Conservation (phyloP, 768 basidiomycete genomes). For the Podaxis rugospora region DNA sequence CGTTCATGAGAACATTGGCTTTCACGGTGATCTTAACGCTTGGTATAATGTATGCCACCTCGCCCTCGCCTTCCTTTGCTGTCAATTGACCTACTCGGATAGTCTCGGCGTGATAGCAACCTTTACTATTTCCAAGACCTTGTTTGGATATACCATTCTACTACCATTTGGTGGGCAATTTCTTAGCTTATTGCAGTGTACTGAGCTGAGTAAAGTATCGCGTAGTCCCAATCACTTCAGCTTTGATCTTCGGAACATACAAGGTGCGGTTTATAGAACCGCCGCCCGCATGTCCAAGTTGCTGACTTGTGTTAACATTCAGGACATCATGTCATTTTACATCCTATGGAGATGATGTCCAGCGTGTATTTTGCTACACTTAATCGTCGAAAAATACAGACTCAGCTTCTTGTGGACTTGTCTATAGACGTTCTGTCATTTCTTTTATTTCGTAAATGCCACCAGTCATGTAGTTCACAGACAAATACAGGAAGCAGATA, state of each 20-base stretch:
- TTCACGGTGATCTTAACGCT: slow-evolving; percentile 2
- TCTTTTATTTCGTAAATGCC: no score
- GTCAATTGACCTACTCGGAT: background rate
- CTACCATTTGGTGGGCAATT: slow-evolving; percentile 1
- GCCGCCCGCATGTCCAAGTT: background rate
- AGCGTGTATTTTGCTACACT: background rate
- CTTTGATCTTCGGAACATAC: slow-evolving; percentile 9
- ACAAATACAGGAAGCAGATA: no score
- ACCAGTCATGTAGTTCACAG: no score
- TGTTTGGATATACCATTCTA: background rate
- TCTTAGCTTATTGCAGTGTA: background rate
- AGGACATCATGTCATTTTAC: slow-evolving; percentile 10
- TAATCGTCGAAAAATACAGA: no score
- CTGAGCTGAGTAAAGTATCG: background rate
- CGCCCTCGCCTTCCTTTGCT: background rate
- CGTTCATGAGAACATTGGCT: background rate
- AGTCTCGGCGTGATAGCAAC: background rate
- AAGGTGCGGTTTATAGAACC: background rate
- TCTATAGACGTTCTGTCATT: no score
- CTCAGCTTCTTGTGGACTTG: no score
- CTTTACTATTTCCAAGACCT: background rate
- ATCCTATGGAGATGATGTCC: background rate
- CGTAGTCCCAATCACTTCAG: slow-evolving; percentile 1
- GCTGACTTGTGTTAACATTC: background rate
- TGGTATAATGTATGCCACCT: background rate